Conservation (phyloP, 2,329 filamentous ascomycete genomes). For the Diaporthe eres region DNA sequence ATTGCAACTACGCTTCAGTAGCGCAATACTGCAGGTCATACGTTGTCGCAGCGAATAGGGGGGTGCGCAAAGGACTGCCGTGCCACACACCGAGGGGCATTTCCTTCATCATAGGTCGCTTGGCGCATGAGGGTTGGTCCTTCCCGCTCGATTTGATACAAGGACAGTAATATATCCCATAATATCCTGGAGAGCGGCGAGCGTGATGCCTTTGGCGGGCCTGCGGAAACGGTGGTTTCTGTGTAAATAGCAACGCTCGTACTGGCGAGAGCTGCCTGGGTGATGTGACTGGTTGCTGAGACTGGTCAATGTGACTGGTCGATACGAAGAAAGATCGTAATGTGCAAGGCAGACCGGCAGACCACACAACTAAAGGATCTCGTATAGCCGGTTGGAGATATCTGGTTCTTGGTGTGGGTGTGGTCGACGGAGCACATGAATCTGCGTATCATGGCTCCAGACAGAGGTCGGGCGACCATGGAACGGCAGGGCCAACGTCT, state of each 20-base stretch:
- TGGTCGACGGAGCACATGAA: not conserved
- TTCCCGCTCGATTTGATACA: not conserved
- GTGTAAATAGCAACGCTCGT: not conserved
- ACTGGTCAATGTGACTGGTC: not conserved
- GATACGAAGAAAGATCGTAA: not conserved
- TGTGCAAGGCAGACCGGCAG: not conserved
- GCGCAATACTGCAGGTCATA: not conserved
- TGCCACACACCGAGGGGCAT: not conserved
- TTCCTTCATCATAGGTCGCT: not conserved
- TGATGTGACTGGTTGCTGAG: not conserved
- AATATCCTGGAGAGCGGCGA: not conserved
- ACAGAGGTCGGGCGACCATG: not conserved
- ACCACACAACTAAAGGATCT: not conserved
- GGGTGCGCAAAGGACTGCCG: constrained; percentile 1
- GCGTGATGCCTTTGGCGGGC: not conserved
- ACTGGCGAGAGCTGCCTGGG: not conserved
- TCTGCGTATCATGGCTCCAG: not conserved
- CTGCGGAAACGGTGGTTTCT: no score
- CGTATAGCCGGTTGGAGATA: not conserved
- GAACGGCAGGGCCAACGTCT: not conserved
- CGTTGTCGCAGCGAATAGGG: not conserved
- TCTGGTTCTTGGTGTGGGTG: not conserved
- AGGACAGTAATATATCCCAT: not conserved
- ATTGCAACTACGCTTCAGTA: constrained; percentile 8
- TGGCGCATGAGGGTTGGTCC: not conserved